Evolutionary conservation across 371 early-diverging fungal genomes (phyloP).

Genomic region (Mucor piriformis): DNA sequence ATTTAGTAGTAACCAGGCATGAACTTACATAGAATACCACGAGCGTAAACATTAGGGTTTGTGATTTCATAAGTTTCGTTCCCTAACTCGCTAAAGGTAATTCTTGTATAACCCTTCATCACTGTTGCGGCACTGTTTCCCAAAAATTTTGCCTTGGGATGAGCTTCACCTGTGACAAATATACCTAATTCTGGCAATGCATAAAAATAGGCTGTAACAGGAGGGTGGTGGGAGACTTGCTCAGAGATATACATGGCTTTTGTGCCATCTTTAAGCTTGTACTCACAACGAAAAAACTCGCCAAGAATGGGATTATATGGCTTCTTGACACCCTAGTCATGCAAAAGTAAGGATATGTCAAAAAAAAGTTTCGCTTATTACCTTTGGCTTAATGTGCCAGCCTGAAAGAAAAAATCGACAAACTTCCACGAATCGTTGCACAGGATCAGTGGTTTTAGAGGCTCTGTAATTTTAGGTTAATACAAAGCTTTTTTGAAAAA

Average conservation of each 20-base stretch:
- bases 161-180: constrained; percentile 80
- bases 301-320: constrained; percentile 86
- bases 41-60: constrained; percentile 48
- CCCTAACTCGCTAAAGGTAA: constrained; percentile 32
- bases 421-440: constrained; percentile 86
- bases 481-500: background rate
- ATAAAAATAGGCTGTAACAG: constrained; percentile 66
- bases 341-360: constrained; percentile 65
- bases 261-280: constrained; percentile 67
- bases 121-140: constrained; percentile 94
- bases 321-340: constrained; percentile 92
- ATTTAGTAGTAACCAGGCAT: constrained; percentile 45
- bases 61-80: constrained; percentile 47
- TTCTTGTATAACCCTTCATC: constrained; percentile 69
- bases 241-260: constrained; percentile 67
- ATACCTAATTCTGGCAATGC: constrained; percentile 68
- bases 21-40: constrained; percentile 66
- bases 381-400: constrained; percentile 95
- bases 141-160: constrained; percentile 88
- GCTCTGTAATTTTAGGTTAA: constrained; percentile 46
- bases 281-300: constrained; percentile 77
- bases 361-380: constrained; percentile 24
- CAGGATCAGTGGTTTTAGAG: constrained; percentile 71
- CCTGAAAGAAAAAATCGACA: constrained; percentile 93
- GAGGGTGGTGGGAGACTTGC: constrained; percentile 82